Evolutionary conservation across 164 flowering plant genomes (phyloP).

Genomic region (Chimonanthus praecox): DNA sequence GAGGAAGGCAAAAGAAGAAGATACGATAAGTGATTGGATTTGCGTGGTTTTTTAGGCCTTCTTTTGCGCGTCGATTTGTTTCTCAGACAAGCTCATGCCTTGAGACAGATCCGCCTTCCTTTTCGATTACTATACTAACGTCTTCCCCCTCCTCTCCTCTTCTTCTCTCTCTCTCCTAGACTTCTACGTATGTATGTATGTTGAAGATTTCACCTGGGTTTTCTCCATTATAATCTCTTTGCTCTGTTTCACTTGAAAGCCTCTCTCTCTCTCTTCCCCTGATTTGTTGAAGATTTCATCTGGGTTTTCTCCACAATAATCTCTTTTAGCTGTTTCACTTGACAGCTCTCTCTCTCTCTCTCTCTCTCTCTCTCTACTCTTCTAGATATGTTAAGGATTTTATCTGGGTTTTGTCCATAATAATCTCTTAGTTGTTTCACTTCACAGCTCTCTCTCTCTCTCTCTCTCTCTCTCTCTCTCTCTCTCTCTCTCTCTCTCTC

Average conservation of each 20-base stretch:
- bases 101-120: not conserved
- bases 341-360: not conserved
- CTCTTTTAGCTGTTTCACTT: not conserved
- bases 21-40: constrained; percentile 10
- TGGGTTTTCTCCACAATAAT: not conserved
- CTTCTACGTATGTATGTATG: not conserved
- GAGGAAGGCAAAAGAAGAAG: constrained; percentile 9
- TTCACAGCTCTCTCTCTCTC: not conserved
- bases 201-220: constrained; percentile 1
- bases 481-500: no score
- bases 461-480: no score
- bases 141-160: not conserved
- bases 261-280: not conserved
- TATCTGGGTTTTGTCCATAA: constrained; percentile 1
- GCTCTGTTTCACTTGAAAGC: not conserved
- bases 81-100: constrained; percentile 3
- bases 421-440: not conserved
- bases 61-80: not conserved
- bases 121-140: not conserved
- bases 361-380: not conserved
- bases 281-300: not conserved
- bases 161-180: not conserved
- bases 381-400: not conserved
- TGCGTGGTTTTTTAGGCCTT: constrained; percentile 7
- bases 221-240: not conserved